A percentile compares a stretch with the other conserved stretches of the same genome.
phyloP scores from a whole-genome alignment of 2,329 filamentous ascomycete species.

The Arthrobotrys musiformis region DNA sequence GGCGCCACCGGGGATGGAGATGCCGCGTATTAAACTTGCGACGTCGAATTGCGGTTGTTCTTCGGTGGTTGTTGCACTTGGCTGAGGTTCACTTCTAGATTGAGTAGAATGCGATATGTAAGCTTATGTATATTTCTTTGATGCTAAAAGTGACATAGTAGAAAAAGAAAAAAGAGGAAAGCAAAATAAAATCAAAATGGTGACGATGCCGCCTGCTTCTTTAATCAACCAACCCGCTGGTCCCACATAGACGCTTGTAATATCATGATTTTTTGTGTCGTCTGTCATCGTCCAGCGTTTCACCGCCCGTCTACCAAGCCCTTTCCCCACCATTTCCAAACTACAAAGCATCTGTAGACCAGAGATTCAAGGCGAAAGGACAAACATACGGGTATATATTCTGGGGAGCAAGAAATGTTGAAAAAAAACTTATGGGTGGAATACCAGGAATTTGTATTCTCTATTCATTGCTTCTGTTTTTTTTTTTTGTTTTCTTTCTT shows the following conservation, averaged over 20 bases:
- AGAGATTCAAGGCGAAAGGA: neutral
- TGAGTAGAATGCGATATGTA: slow-evolving; percentile 28
- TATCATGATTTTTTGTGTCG: neutral
- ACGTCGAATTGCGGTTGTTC: slow-evolving; percentile 35
- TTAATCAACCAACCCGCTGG: neutral
- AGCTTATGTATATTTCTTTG: slow-evolving; percentile 49
- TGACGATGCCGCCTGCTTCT: neutral
- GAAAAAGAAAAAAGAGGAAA: neutral
- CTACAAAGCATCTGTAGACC: slow-evolving; percentile 31
- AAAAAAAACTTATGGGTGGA: slow-evolving; percentile 30
- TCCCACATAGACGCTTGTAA: neutral
- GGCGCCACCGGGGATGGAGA: slow-evolving; percentile 64
- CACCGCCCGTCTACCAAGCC: neutral
- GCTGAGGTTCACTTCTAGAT: slow-evolving; percentile 45
- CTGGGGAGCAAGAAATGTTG: neutral
- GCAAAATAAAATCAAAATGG: slow-evolving; percentile 1
- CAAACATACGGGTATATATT: neutral
- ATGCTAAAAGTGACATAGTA: slow-evolving; percentile 50
- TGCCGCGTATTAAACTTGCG: slow-evolving; percentile 53
- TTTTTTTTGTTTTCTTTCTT: slow-evolving; percentile 5
- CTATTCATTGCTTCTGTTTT: slow-evolving; percentile 50
- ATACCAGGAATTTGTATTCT: slow-evolving; percentile 59
- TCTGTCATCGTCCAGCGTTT: neutral
- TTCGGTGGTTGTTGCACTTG: slow-evolving; percentile 11
- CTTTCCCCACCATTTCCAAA: neutral